Evolutionary conservation across 1,284 basidiomycete genomes (phyloP).

Genomic region (Moesziomyces sp.): DNA sequence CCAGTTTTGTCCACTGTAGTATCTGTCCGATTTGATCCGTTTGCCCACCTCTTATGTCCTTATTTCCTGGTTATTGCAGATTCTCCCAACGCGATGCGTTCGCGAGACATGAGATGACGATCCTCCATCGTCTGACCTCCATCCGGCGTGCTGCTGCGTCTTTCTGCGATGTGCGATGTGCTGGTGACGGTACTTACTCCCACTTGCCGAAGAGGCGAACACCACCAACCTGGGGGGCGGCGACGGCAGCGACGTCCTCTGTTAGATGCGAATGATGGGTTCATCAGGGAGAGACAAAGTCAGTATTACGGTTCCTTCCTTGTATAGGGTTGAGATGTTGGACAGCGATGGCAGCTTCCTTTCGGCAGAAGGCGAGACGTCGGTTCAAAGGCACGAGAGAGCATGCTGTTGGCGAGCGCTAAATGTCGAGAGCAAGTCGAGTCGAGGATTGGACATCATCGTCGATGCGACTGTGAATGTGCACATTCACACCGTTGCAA

Average conservation of each 20-base stretch:
- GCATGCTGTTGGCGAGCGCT: neutral
- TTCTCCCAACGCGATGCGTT: neutral
- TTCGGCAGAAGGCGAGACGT: neutral
- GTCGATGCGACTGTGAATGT: too few relatives aligned
- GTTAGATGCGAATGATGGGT: slow-evolving; percentile 29
- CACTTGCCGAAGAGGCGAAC: slow-evolving; percentile 67
- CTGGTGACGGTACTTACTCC: slow-evolving; percentile 52
- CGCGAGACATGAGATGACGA: too few relatives aligned
- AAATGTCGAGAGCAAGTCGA: neutral
- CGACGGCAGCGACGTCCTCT: slow-evolving; percentile 65
- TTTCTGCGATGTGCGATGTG: neutral
- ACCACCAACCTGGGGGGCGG: slow-evolving; percentile 61
- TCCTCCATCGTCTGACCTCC: neutral
- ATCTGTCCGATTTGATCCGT: too few relatives aligned
- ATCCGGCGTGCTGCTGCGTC: slow-evolving; percentile 14
- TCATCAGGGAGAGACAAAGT: slow-evolving; percentile 11
- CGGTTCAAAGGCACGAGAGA: neutral
- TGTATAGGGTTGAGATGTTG: too few relatives aligned
- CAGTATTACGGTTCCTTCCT: slow-evolving; percentile 19
- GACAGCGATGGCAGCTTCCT: neutral
- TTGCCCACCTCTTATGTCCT: too few relatives aligned
- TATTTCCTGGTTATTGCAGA: neutral
- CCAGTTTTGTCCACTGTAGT: too few relatives aligned
- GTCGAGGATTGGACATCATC: neutral
- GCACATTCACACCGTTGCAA: too few relatives aligned